Base-by-base conservation (phyloP, 805 yeast species). In the Suhomyces xylopsoci region DNA sequence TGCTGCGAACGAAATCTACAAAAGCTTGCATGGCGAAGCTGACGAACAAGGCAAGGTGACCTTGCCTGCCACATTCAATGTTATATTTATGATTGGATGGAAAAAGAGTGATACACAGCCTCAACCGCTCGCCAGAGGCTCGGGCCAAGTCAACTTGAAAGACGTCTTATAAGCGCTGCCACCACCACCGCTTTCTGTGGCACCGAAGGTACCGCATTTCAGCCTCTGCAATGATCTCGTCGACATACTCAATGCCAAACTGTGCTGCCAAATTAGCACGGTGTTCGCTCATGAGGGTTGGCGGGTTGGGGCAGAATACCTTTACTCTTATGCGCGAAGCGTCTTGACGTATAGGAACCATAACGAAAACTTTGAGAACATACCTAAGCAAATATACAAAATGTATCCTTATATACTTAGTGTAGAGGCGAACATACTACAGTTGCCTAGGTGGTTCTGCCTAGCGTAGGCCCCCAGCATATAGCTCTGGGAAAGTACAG, bases 81-180 rank as follows among this genome's bases (percentile, higher is more conserved):
- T 90, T 50, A 81, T 89, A 24, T 87, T 85, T 64, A 85, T 89
- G 90, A 87, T 90, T 63, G 96, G 96, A 2, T 90, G 96, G 96
- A 90, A 88, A 65, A 83, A 85, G 57, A 80, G 88, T 51, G 81
- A 81, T 6, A 64, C 69, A 48, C 90, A 88, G 64, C 90, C 92
- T 2, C 73, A 84, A 63, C 93, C 96, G 1, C 76, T 88, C 54
- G 78, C 78, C 48, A 74, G 96, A 56, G 96, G 96, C 1, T 62
- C 87, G 19, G 94, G 85, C 1, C 82, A 84, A 61, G 77, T 88
- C 41, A 83, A 76, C 55, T 70, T 89, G 62, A 85, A 86, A 64
- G 92, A 88, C 54, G 82, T 82, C 9, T 67, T 84, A 44, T 66
- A 55, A 47, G 32, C 45, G 42, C 24, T 17, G 19, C 42, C 42